phyloP scores from a whole-genome alignment of 192 early-diverging fungal genomes.

The Hyaloraphidium curvatum region DNA sequence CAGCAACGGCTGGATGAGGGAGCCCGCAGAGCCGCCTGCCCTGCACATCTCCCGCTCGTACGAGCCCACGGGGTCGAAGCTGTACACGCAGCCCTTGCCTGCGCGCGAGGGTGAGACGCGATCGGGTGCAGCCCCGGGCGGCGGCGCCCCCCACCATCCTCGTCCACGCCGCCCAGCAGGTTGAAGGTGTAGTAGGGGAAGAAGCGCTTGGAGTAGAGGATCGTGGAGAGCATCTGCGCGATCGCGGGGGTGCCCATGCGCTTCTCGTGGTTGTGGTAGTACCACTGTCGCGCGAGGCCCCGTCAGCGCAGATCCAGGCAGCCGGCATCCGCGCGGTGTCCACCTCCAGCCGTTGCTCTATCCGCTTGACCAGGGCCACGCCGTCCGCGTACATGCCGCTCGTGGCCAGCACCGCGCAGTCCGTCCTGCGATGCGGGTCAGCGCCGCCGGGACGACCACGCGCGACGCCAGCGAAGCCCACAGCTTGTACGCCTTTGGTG shows the following conservation, averaged over 20 bases:
- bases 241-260: constrained; percentile 64
- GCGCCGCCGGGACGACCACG: not conserved
- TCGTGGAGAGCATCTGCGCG: constrained; percentile 85
- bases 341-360: constrained; percentile 79
- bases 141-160: constrained; percentile 32
- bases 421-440: constrained; percentile 32
- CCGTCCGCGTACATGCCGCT: constrained; percentile 80
- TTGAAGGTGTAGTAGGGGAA: constrained; percentile 92
- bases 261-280: constrained; percentile 77
- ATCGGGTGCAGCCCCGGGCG: not conserved
- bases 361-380: constrained; percentile 55
- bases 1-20: constrained; percentile 89
- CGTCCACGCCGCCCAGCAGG: constrained; percentile 74
- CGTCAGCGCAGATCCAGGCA: not conserved
- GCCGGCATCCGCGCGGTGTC: not conserved
- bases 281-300: constrained; percentile 38
- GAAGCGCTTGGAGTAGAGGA: constrained; percentile 79
- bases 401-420: constrained; percentile 65
- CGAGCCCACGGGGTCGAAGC: constrained; percentile 85
- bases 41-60: constrained; percentile 56
- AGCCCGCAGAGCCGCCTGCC: constrained; percentile 65
- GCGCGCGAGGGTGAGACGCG: not conserved
- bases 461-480: constrained; percentile 7
- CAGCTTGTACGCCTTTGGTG: constrained; percentile 77
- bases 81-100: constrained; percentile 76